Conservation (phyloP, 208 protist genomes). For the Leptomonas seymouri region DNA sequence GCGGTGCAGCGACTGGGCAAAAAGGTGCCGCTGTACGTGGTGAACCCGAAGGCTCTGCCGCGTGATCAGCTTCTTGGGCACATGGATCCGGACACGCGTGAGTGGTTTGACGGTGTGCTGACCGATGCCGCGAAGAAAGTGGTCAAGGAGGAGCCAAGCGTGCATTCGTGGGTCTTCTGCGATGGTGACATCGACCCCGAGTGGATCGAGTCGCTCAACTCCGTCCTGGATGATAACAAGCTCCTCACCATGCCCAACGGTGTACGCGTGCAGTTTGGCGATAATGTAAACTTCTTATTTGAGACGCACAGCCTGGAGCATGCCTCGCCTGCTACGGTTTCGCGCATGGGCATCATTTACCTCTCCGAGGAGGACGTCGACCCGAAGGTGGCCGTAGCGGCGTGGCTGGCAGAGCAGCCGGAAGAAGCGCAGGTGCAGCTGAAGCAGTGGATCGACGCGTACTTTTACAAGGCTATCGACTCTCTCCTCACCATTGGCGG, state of each 20-base stretch:
- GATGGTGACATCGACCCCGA: constrained; percentile 99
- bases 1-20: constrained; percentile 88
- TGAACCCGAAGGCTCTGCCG: constrained; percentile 98
- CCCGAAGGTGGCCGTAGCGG: constrained; percentile 88
- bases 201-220: constrained; percentile 99
- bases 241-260: constrained; percentile 98
- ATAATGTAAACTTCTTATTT: constrained; percentile 99
- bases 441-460: constrained; percentile 89
- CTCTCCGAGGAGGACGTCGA: constrained; percentile 97
- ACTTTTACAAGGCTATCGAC: constrained; percentile 94
- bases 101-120: constrained; percentile 99
- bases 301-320: constrained; percentile 97
- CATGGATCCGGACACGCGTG: constrained; percentile 98
- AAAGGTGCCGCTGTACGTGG: constrained; percentile 90
- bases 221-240: constrained; percentile 99
- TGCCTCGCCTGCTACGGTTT: constrained; percentile 99
- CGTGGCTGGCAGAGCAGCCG: constrained; percentile 92
- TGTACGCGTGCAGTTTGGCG: constrained; percentile 98
- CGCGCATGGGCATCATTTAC: constrained; percentile 99
- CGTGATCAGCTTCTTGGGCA: constrained; percentile 96
- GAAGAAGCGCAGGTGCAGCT: constrained; percentile 74
- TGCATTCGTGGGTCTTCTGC: constrained; percentile 97
- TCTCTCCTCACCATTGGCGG: constrained; percentile 70
- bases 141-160: constrained; percentile 89
- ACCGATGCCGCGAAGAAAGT: constrained; percentile 94